phyloP scores from a whole-genome alignment of 1,284 basidiomycete genomes.

The Neolentinus lepideus region DNA sequence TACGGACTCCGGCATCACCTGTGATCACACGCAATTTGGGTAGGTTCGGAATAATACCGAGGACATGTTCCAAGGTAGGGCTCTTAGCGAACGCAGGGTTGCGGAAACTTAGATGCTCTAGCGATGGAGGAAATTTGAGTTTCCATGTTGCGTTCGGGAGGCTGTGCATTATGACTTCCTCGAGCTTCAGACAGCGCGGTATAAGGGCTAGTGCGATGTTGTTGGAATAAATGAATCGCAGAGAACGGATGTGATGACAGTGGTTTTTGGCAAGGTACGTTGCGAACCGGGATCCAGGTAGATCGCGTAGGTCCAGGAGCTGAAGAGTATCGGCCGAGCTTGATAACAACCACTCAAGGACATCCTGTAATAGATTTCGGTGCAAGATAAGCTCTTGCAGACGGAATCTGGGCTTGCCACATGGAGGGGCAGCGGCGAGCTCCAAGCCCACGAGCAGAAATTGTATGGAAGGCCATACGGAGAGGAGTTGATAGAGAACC shows the following conservation, averaged over 20 bases:
- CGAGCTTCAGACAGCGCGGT: slow-evolving; percentile 28
- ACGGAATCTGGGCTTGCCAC: slow-evolving; percentile 11
- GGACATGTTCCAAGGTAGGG: slow-evolving; percentile 20
- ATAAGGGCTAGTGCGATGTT: slow-evolving; percentile 24
- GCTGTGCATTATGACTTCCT: slow-evolving; percentile 33
- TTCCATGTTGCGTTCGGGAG: slow-evolving; percentile 25
- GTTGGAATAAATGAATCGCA: slow-evolving; percentile 32
- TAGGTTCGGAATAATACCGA: slow-evolving; percentile 24
- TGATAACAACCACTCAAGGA: slow-evolving; percentile 32
- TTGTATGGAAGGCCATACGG: slow-evolving; percentile 28
- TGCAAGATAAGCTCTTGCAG: slow-evolving; percentile 36
- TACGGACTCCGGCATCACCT: slow-evolving; percentile 22
- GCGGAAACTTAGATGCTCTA: slow-evolving; percentile 34
- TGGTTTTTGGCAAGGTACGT: slow-evolving; percentile 19
- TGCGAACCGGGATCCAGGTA: slow-evolving; percentile 20
- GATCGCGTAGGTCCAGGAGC: slow-evolving; percentile 34
- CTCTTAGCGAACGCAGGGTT: slow-evolving; percentile 20
- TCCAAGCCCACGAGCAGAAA: slow-evolving; percentile 34
- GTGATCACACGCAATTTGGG: slow-evolving; percentile 30
- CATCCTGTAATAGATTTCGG: slow-evolving; percentile 23
- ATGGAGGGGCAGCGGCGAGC: slow-evolving; percentile 26
- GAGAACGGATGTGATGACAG: slow-evolving; percentile 29
- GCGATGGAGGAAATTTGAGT: slow-evolving; percentile 27
- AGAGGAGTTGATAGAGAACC: slow-evolving; percentile 34
- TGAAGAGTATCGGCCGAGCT: slow-evolving; percentile 26